Conservation (phyloP, 192 early-diverging fungal genomes). For the Coemansia sp. region DNA sequence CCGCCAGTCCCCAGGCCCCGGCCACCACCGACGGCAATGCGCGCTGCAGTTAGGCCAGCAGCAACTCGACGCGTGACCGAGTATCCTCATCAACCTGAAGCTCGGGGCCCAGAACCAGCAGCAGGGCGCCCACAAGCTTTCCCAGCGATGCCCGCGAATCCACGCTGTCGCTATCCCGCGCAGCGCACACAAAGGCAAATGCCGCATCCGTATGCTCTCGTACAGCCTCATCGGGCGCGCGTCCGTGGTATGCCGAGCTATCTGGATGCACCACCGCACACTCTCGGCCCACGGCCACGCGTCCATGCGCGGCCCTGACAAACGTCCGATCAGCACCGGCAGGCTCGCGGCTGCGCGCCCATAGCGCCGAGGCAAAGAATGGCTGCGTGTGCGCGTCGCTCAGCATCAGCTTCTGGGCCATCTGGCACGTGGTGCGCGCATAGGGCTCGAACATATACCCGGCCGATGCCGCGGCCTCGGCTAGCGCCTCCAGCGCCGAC, state of each 20-base stretch:
- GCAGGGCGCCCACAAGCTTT: conserved; percentile 79
- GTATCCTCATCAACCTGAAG: conserved; percentile 66
- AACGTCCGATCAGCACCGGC: background rate
- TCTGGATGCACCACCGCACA: conserved; percentile 56
- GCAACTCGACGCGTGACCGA: conserved; percentile 72
- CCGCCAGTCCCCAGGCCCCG: background rate
- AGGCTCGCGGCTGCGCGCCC: conserved; percentile 37
- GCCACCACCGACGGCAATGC: conserved; percentile 47
- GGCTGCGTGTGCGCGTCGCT: conserved; percentile 78
- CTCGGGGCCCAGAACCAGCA: conserved; percentile 91
- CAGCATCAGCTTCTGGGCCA: conserved; percentile 85
- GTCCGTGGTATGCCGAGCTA: conserved; percentile 32
- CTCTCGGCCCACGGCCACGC: conserved; percentile 55
- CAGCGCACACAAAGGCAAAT: conserved; percentile 46
- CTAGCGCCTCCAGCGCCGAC: conserved; percentile 85
- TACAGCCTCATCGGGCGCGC: conserved; percentile 12
- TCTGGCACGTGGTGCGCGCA: conserved; percentile 79
- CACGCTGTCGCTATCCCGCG: conserved; percentile 52
- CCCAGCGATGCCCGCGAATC: conserved; percentile 68
- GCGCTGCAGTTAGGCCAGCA: conserved; percentile 76
- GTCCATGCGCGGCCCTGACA: conserved; percentile 1
- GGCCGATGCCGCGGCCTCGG: conserved; percentile 79
- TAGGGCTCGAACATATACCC: conserved; percentile 89
- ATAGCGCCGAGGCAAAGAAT: conserved; percentile 30
- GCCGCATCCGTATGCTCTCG: conserved; percentile 5